Evolutionary conservation across 2,329 filamentous ascomycete genomes (phyloP).

Genomic region (Bipolaris victoriae): DNA sequence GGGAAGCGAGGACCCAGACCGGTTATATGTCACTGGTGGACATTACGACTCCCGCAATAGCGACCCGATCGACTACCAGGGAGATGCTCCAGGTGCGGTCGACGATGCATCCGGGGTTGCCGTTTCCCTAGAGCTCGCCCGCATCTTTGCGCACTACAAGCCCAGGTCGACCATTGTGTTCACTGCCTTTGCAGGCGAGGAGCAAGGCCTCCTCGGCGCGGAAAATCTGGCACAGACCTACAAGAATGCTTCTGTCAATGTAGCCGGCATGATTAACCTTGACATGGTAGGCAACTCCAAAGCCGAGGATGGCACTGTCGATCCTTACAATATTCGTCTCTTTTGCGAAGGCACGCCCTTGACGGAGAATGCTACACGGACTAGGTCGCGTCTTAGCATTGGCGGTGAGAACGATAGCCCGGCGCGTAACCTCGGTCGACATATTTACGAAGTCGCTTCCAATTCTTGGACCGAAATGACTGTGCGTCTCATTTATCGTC

Average conservation of each 20-base stretch:
- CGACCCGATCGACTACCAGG: slow-evolving; percentile 56
- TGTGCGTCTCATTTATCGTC: slow-evolving; percentile 60
- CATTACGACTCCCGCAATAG: slow-evolving; percentile 61
- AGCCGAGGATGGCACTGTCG: slow-evolving; percentile 50
- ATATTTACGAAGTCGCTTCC: slow-evolving; percentile 59
- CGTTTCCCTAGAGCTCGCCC: slow-evolving; percentile 60
- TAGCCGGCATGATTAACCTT: slow-evolving; percentile 62
- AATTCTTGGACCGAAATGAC: slow-evolving; percentile 59
- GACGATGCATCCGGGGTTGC: slow-evolving; percentile 52
- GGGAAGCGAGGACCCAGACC: slow-evolving; percentile 55
- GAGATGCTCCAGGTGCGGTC: slow-evolving; percentile 61
- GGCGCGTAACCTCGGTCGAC: slow-evolving; percentile 59
- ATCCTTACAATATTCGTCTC: slow-evolving; percentile 59
- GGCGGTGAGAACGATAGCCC: slow-evolving; percentile 59
- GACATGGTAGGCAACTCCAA: slow-evolving; percentile 60
- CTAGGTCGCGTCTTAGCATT: slow-evolving; percentile 45
- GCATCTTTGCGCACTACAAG: slow-evolving; percentile 55
- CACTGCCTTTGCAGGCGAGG: slow-evolving; percentile 62
- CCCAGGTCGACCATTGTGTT: slow-evolving; percentile 60
- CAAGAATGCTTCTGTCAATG: slow-evolving; percentile 56
- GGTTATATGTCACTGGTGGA: slow-evolving; percentile 59
- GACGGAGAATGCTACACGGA: slow-evolving; percentile 49
- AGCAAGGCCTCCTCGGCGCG: slow-evolving; percentile 60
- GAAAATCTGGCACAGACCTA: slow-evolving; percentile 58
- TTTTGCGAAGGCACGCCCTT: slow-evolving; percentile 57